Evolutionary conservation across 257 asterid species (phyloP).

Genomic region (Cinchona pubescens): DNA sequence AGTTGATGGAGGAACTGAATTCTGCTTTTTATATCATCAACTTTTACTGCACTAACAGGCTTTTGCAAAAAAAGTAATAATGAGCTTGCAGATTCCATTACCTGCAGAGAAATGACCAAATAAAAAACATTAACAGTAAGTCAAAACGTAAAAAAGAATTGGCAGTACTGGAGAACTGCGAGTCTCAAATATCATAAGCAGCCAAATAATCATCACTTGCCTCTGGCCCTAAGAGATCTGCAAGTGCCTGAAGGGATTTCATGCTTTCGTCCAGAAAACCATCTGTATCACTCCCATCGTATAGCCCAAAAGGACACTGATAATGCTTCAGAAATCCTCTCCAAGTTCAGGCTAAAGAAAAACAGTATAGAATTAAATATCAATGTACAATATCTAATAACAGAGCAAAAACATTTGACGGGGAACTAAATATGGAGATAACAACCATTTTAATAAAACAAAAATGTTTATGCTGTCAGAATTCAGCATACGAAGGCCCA

Average conservation of each 20-base stretch:
- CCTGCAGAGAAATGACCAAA: constrained; percentile 39
- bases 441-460: neutral
- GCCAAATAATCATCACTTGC: constrained; percentile 27
- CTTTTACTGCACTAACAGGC: constrained; percentile 40
- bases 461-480: neutral
- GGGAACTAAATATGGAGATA: neutral
- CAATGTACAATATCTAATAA: neutral
- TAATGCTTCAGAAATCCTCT: constrained; percentile 61
- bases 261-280: constrained; percentile 49
- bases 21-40: constrained; percentile 40
- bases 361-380: constrained; percentile 11
- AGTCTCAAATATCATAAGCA: constrained; percentile 19
- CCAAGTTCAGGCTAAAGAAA: constrained; percentile 52
- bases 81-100: constrained; percentile 50
- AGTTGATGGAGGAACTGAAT: constrained; percentile 30
- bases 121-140: neutral
- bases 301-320: constrained; percentile 59
- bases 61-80: constrained; percentile 56
- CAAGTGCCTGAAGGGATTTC: constrained; percentile 58
- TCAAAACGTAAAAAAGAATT: constrained; percentile 6
- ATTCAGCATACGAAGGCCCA: neutral
- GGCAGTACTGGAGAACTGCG: neutral
- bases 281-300: constrained; percentile 31
- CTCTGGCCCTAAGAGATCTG: constrained; percentile 42
- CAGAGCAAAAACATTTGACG: neutral